Evolutionary conservation across 768 basidiomycete species (phyloP).

Genomic region (Rhizopogon roseolus): DNA sequence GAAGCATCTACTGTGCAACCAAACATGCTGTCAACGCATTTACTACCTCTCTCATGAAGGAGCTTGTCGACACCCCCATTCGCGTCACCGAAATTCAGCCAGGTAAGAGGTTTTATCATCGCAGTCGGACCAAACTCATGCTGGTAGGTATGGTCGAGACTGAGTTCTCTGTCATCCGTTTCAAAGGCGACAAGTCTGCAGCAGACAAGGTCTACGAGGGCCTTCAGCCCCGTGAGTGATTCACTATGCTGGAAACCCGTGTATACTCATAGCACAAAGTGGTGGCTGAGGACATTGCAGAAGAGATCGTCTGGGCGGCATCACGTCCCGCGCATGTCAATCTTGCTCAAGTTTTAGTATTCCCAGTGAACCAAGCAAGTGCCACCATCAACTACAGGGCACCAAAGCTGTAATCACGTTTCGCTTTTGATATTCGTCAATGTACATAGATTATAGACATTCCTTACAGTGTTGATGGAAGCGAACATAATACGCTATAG

Average conservation of each 20-base stretch:
- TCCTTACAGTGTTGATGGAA: not conserved
- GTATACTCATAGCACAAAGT: constrained; percentile 39
- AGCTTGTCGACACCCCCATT: constrained; percentile 89
- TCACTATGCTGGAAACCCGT: not conserved
- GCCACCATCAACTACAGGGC: constrained; percentile 58
- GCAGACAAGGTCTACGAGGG: constrained; percentile 93
- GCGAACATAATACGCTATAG: not conserved
- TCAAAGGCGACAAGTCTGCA: constrained; percentile 73
- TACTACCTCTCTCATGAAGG: constrained; percentile 72
- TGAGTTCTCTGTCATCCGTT: constrained; percentile 90
- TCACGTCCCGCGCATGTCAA: constrained; percentile 90
- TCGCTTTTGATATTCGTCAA: not conserved
- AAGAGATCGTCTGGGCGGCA: constrained; percentile 97
- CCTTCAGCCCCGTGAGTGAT: constrained; percentile 71
- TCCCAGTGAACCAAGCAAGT: constrained; percentile 78
- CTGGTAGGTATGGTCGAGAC: constrained; percentile 77
- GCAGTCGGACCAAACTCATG: not conserved
- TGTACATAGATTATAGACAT: not conserved
- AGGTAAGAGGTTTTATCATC: constrained; percentile 39
- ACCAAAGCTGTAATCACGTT: constrained; percentile 18
- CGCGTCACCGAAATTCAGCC: constrained; percentile 94
- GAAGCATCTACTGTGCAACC: constrained; percentile 90
- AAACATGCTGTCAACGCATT: constrained; percentile 87
- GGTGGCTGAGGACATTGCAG: constrained; percentile 83
- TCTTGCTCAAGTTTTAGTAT: constrained; percentile 73